Evolutionary conservation across 768 basidiomycete species (phyloP).

Genomic region (Sutorius australiensis): DNA sequence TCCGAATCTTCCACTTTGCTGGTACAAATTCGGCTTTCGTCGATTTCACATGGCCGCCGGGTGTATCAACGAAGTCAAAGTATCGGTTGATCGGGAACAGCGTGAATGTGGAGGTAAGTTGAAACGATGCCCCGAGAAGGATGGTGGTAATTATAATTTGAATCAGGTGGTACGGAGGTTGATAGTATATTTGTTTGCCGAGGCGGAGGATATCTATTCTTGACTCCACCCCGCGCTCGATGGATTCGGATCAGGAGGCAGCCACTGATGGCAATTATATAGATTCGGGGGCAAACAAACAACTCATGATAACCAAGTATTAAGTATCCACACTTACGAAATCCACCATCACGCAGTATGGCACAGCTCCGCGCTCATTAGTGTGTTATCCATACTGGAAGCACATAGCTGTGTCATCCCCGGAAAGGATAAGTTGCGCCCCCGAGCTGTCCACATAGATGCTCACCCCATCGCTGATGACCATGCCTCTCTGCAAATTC

Average conservation of each 20-base stretch:
- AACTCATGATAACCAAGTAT: background rate
- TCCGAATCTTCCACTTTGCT: slow-evolving; percentile 63
- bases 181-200: slow-evolving; percentile 52
- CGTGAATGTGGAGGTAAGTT: slow-evolving; percentile 64
- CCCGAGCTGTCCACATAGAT: background rate
- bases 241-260: background rate
- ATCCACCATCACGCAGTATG: background rate
- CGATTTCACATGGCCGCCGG: slow-evolving; percentile 59
- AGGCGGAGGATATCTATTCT: background rate
- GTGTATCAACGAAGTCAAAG: slow-evolving; percentile 60
- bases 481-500: slow-evolving; percentile 6
- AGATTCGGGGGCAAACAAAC: background rate
- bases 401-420: background rate
- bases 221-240: background rate
- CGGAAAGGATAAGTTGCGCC: background rate
- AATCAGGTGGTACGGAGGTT: slow-evolving; percentile 47
- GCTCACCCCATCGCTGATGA: background rate
- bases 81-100: slow-evolving; percentile 82
- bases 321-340: background rate
- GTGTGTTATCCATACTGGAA: background rate
- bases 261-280: background rate
- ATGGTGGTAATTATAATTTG: background rate
- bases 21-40: slow-evolving; percentile 3
- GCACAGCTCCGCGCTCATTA: background rate
- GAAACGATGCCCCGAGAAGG: background rate